phyloP scores from a whole-genome alignment of 2,329 filamentous ascomycete genomes.

The Talaromyces atroroseus region DNA sequence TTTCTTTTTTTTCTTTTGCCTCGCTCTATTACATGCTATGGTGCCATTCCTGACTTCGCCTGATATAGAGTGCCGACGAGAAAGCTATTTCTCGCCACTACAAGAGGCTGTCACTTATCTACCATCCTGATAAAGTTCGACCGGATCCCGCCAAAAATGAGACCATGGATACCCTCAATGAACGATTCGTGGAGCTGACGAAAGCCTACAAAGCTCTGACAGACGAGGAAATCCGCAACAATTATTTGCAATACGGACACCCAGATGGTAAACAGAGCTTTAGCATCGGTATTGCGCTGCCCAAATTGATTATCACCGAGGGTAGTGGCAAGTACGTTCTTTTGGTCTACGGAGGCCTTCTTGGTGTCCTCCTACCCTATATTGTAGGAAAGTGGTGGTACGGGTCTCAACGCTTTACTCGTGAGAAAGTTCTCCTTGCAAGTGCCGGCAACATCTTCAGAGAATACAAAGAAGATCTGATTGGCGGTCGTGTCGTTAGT shows the following conservation, averaged over 20 bases:
- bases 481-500: constrained; percentile 71
- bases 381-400: constrained; percentile 98
- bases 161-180: constrained; percentile 76
- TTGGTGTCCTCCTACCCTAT: constrained; percentile 87
- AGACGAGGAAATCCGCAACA: constrained; percentile 94
- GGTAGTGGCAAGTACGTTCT: constrained; percentile 95
- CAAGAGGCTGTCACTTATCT: constrained; percentile 75
- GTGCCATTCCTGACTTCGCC: constrained; percentile 4
- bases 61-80: constrained; percentile 68
- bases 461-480: constrained; percentile 80
- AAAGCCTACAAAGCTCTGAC: constrained; percentile 98
- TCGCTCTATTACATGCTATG: neutral
- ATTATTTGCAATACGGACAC: constrained; percentile 92
- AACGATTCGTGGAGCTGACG: constrained; percentile 86
- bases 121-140: constrained; percentile 87
- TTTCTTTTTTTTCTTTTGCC: too few species aligned
- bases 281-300: constrained; percentile 94
- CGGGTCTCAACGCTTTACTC: constrained; percentile 84
- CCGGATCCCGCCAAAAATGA: constrained; percentile 83
- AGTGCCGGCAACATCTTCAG: constrained; percentile 93
- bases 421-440: constrained; percentile 86
- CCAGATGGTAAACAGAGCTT: constrained; percentile 97
- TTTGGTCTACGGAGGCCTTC: constrained; percentile 77
- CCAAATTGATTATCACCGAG: constrained; percentile 85
- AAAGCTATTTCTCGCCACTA: constrained; percentile 91